phyloP scores from a whole-genome alignment of 257 asterid species.

The Salvia miltiorrhiza region DNA sequence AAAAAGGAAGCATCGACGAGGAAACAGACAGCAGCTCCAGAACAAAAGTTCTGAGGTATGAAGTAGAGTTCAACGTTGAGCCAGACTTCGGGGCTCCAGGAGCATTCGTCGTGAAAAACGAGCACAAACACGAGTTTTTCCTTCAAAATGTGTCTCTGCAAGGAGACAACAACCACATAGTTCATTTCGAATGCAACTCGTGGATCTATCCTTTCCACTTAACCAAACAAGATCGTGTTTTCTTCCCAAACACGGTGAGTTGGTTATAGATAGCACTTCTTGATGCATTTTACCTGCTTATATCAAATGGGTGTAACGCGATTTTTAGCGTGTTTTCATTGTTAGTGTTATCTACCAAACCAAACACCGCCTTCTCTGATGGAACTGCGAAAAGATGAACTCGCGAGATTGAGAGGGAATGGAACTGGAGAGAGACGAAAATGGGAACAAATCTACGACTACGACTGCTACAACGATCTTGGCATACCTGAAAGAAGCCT shows the following conservation, averaged over 20 bases:
- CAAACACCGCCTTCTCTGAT: constrained; percentile 38
- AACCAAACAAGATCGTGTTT: constrained; percentile 33
- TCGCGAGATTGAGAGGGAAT: constrained; percentile 39
- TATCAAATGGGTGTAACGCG: not conserved
- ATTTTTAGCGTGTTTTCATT: not conserved
- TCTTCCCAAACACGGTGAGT: constrained; percentile 47
- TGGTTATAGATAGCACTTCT: not conserved
- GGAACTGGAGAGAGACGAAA: constrained; percentile 37
- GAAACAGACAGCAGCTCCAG: constrained; percentile 3
- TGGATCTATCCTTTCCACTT: constrained; percentile 42
- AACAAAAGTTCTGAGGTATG: constrained; percentile 16
- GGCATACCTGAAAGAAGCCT: constrained; percentile 30
- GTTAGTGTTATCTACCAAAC: constrained; percentile 46
- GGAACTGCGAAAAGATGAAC: constrained; percentile 42
- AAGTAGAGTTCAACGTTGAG: constrained; percentile 23
- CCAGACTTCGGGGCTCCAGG: constrained; percentile 35
- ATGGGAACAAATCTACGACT: constrained; percentile 47
- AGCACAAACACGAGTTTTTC: constrained; percentile 31
- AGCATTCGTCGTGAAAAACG: constrained; percentile 36
- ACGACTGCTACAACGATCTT: constrained; percentile 42
- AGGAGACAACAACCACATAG: constrained; percentile 14
- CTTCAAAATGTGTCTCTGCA: constrained; percentile 32
- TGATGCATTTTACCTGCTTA: not conserved
- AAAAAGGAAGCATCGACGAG: constrained; percentile 21
- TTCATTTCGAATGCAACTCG: constrained; percentile 44